Base-by-base conservation (phyloP, 257 asterid species). In the Solanum ossicruentum region DNA sequence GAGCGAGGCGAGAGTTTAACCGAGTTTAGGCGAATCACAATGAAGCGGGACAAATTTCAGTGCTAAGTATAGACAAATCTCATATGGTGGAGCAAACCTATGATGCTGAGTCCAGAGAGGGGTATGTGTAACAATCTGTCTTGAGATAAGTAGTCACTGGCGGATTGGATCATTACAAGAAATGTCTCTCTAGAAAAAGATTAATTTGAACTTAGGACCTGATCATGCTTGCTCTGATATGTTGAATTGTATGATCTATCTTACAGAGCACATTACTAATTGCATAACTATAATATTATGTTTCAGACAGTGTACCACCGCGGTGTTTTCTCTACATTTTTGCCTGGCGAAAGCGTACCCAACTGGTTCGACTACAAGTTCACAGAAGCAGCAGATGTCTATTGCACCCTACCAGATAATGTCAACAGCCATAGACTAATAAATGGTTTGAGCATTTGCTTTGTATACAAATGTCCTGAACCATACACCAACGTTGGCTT, bases 251-350 rank as follows among this genome's bases (percentile, higher is more conserved):
- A 15, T 16, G 16, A 16, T 32, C 11, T 28, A 15, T 3, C 3
- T 28, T 2, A 66, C 3, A 66, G 0, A 8, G 0, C 10, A 0
- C n/a, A 66, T 66, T 15, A 13, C 10, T 3, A 56, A 0, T 28
- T 15, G 32, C 45, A 10, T 51, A 52, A 51, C 9, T 78, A 15
- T 78, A 36, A 9, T 63, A 63, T 51, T 51, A 23, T 77, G 45
- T 66, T 28, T 81, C 58, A 81, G 84, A 81, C 60, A 81, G 1
- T 81, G 71, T 60, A 60, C 56, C 84, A 81, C 13, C 84, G 57
- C 1, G 84, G 75, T 10, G 21, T 81, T 65, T 81, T 81, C 58
- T 57, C 84, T 1, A 60, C 84, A 2, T 81, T 81, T 81, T 3
- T 60, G 8, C 84, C 75, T 2, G 75, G 84, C 1, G 75, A 81